Evolutionary conservation across 176 grass and related monocot genomes (phyloP).

Genomic region (Echinochloa phyllopogon): DNA sequence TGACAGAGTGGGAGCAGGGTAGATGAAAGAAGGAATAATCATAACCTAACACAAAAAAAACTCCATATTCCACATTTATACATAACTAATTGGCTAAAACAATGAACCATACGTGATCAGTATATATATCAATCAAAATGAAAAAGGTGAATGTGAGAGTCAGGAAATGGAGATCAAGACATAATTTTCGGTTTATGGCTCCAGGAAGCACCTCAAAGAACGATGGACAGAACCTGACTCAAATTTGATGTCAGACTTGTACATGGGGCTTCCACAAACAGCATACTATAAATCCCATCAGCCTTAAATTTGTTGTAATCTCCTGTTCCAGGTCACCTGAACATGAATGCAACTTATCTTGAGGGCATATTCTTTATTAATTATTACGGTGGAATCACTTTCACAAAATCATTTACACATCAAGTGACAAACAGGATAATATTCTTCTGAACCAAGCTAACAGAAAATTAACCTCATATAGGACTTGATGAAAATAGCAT

Average conservation of each 20-base stretch:
- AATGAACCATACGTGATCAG: neutral
- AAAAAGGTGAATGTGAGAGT: neutral
- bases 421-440: no score
- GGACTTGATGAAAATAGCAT: no score
- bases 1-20: no score
- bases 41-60: no score
- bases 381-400: neutral
- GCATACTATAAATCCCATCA: conserved; percentile 64
- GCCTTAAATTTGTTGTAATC: conserved; percentile 77
- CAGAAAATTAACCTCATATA: no score
- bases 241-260: conserved; percentile 91
- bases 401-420: no score
- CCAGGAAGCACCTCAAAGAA: conserved; percentile 89
- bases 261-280: conserved; percentile 70
- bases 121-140: neutral
- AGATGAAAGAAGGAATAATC: no score
- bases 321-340: conserved; percentile 64
- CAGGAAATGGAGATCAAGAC: conserved; percentile 5
- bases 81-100: no score
- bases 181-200: conserved; percentile 71
- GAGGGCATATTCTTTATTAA: neutral
- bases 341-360: conserved; percentile 23
- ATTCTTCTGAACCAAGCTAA: no score
- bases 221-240: conserved; percentile 87
- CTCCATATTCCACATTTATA: no score